phyloP scores from a whole-genome alignment of 345 rosid species.

The Raphanus sativus region DNA sequence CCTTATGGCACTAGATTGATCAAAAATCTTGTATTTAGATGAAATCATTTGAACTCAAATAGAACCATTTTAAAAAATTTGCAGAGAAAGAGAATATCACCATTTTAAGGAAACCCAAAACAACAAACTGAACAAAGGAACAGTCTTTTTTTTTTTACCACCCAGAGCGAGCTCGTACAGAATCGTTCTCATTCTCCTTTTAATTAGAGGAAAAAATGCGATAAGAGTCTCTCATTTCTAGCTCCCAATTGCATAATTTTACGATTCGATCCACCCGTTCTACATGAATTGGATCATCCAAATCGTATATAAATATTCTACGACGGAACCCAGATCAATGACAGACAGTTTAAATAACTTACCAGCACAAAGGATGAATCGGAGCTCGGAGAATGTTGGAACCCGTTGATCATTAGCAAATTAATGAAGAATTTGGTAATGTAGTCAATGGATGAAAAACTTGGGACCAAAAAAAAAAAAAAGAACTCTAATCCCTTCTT shows the following conservation, averaged over 20 bases:
- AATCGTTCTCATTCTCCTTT: not conserved
- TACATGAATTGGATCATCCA: not conserved
- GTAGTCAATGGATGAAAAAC: not conserved
- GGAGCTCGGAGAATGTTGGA: not conserved
- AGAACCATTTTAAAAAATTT: not conserved
- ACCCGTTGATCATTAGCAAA: slow-evolving; percentile 8
- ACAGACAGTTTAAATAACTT: slow-evolving; percentile 12
- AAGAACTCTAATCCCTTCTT: slow-evolving; percentile 24
- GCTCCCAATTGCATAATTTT: not conserved
- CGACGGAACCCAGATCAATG: slow-evolving; percentile 13
- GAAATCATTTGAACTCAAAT: not conserved
- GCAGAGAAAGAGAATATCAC: not conserved
- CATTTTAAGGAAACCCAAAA: slow-evolving; percentile 1
- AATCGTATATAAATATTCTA: not conserved
- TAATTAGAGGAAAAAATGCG: not conserved
- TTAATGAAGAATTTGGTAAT: slow-evolving; percentile 8
- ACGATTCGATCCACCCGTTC: slow-evolving; percentile 6
- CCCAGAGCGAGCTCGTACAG: not conserved
- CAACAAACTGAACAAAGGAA: not conserved
- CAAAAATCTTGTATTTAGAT: too few relatives aligned
- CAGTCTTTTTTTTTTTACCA: not conserved
- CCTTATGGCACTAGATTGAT: too few relatives aligned
- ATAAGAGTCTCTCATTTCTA: not conserved
- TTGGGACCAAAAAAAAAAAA: not conserved
- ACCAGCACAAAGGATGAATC: slow-evolving; percentile 20